These are phyloP conservation scores for rapeseed (Brassica napus) DNA, from an alignment of 345 rosid genomes.

Conservation along the genomic window Da-Ae NC_063442.1:2877001-2877500, in stretches of 20 bases:
- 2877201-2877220: conserved; percentile 74
- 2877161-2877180: conserved; percentile 89
- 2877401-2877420: neutral
- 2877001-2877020: conserved; percentile 87
- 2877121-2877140: conserved; percentile 92
- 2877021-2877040: conserved; percentile 59
- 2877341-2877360: conserved; percentile 47
- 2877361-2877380: conserved; percentile 7
- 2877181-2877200: conserved; percentile 82
- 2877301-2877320: conserved; percentile 53
- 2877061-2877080: conserved; percentile 83
- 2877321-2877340: conserved; percentile 74
- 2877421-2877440: neutral
- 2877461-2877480: neutral
- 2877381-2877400: neutral
- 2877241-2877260: conserved; percentile 86
- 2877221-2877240: conserved; percentile 87
- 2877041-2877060: conserved; percentile 60
- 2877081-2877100: conserved; percentile 78
- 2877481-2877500: neutral
- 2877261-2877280: conserved; percentile 69
- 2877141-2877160: conserved; percentile 93
- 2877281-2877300: conserved; percentile 59
- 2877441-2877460: neutral
- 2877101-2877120: conserved; percentile 80